phyloP scores from a whole-genome alignment of 164 flowering plant genomes.

The Buxus sempervirens region DNA sequence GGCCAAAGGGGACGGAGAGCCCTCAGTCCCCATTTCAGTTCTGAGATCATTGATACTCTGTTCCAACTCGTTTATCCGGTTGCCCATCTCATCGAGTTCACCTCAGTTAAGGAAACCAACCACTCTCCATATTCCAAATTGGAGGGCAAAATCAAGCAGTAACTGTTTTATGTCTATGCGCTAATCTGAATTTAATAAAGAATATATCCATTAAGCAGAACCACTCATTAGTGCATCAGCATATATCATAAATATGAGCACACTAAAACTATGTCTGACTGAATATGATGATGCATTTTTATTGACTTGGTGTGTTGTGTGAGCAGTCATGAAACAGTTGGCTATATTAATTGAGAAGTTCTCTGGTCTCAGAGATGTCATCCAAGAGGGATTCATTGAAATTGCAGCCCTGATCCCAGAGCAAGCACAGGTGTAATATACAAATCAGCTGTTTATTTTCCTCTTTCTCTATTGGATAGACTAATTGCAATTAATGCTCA shows the following conservation, averaged over 20 bases:
- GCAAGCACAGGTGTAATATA: neutral
- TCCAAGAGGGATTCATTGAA: no score
- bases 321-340: no score
- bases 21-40: conserved; percentile 61
- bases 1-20: conserved; percentile 49
- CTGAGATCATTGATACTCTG: conserved; percentile 64
- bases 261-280: no score
- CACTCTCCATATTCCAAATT: neutral
- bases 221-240: no score
- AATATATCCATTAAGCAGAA: no score
- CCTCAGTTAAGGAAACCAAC: conserved; percentile 33
- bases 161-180: neutral
- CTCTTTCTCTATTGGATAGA: neutral
- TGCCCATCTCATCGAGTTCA: conserved; percentile 73
- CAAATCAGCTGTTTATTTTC: neutral
- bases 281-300: no score
- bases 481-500: neutral
- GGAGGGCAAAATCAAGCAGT: neutral
- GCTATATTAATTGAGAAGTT: no score
- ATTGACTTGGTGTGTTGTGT: no score
- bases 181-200: no score
- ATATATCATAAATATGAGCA: no score
- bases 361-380: no score
- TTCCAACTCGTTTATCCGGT: conserved; percentile 58
- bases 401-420: no score